Evolutionary conservation across 805 yeast species (phyloP), one percentile per base, ranked within the genome.

Genomic region (Saccharomycopsis amapae): DNA sequence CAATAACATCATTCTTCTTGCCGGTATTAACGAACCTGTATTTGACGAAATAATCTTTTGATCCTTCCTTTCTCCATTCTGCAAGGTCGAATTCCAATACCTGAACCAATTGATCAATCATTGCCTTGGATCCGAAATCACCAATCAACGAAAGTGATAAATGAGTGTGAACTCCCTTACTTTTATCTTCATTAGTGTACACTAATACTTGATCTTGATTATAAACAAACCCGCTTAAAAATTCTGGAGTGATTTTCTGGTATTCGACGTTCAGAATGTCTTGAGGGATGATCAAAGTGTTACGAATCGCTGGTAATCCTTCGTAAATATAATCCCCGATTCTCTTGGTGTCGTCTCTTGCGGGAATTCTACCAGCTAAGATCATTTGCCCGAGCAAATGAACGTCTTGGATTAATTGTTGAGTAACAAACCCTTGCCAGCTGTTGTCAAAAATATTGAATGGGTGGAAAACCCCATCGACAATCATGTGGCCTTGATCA

Each of bases 391-490:
- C 20, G 12, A 61, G 36, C 19, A 52, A 40, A 4, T 56, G 57
- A 12, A 65, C 68, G 62, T 89, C 97, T 20, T 64, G 67, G 20
- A 66, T 62, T 15, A 79, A 53, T 53, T 80, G 84, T 31, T 62
- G 68, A 3, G 76, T 69, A 55, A 81, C 60, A 1, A 72, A 58
- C 36, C 65, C 64, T 50, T 78, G 78, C 83, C 86, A 82, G 3
- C 58, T 18, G 10, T 42, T 4, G 49, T 50, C 53, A 41, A 70
- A 65, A 1, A 69, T 62, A 31, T 63, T 66, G 53, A 81, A 68
- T 2, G 70, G 71, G 48, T 68, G 63, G 15, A 84, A 71, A 5
- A 80, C 79, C 37, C 97, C 97, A 60, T 90, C 84, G 24, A 78
- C 75, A 41, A 87, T 70, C 3, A 86, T 64, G 0, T 73, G 60